Conservation (phyloP, 1,284 basidiomycete species). For the Afroboletus lepidellus region DNA sequence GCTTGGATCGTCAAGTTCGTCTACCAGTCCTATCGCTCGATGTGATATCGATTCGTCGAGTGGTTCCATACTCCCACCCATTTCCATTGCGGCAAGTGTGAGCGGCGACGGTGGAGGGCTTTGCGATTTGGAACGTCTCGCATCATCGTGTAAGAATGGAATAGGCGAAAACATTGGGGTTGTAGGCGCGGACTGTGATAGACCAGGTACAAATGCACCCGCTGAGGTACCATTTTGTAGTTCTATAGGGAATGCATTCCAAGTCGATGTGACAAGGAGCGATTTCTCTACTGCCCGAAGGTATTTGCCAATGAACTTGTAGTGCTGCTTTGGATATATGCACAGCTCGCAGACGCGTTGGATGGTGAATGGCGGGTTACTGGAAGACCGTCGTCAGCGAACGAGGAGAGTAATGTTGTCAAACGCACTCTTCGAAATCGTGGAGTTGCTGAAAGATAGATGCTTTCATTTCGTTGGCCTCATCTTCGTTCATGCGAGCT, state of each 20-base stretch:
- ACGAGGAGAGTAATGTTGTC: slow-evolving; percentile 1
- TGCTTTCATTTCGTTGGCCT: slow-evolving; percentile 60
- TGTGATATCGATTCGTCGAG: slow-evolving; percentile 40
- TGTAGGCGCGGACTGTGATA: slow-evolving; percentile 53
- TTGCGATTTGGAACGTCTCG: slow-evolving; percentile 67
- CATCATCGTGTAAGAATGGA: slow-evolving; percentile 77
- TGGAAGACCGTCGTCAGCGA: slow-evolving; percentile 25
- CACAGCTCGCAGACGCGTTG: slow-evolving; percentile 91
- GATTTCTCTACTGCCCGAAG: slow-evolving; percentile 86
- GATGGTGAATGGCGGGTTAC: slow-evolving; percentile 86
- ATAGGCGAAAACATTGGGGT: slow-evolving; percentile 85
- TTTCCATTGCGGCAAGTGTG: slow-evolving; percentile 42
- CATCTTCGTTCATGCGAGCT: slow-evolving; percentile 60
- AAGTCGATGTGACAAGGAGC: slow-evolving; percentile 82
- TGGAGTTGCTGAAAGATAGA: slow-evolving; percentile 67
- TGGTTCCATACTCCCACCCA: slow-evolving; percentile 26
- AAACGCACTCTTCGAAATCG: slow-evolving; percentile 70
- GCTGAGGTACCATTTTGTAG: slow-evolving; percentile 43
- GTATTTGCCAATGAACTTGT: slow-evolving; percentile 84
- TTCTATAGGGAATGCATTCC: slow-evolving; percentile 64
- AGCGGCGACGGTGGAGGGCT: slow-evolving; percentile 76
- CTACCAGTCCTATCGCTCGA: slow-evolving; percentile 68
- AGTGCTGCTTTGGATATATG: slow-evolving; percentile 66
- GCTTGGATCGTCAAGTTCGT: slow-evolving; percentile 77
- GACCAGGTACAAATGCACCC: slow-evolving; percentile 42